Conservation (phyloP, 179 eudicot species). For the Vitellaria paradoxa region DNA sequence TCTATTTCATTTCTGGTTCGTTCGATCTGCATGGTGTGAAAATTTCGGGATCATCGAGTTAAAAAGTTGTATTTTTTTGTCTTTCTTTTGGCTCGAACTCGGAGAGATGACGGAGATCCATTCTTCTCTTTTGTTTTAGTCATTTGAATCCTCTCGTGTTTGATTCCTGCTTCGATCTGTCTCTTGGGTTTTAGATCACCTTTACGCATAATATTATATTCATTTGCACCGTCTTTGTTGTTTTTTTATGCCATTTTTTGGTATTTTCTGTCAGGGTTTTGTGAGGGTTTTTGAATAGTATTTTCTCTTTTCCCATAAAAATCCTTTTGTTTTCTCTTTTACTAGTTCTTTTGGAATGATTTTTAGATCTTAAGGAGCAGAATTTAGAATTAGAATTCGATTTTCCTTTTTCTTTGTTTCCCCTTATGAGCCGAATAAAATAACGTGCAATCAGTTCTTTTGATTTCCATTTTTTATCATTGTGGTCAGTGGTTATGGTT, state of each 20-base stretch:
- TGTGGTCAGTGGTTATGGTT: neutral
- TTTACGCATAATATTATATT: neutral
- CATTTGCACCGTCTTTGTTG: neutral
- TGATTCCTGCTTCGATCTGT: neutral
- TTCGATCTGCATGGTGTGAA: slow-evolving; percentile 12
- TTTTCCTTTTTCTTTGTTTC: neutral
- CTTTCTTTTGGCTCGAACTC: neutral
- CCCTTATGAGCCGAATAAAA: neutral
- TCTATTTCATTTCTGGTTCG: neutral
- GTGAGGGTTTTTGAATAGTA: slow-evolving; percentile 6
- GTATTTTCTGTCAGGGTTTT: slow-evolving; percentile 12
- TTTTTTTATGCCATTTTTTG: neutral
- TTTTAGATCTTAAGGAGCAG: neutral
- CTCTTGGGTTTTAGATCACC: slow-evolving; percentile 6
- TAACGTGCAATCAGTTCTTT: neutral
- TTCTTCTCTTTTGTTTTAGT: neutral
- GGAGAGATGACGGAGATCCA: slow-evolving; percentile 9
- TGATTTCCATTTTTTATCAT: neutral
- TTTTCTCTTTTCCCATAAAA: neutral
- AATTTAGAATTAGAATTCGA: neutral
- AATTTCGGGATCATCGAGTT: neutral
- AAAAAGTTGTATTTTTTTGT: neutral
- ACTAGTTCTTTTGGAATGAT: neutral
- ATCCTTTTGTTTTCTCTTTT: neutral
- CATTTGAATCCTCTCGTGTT: neutral